phyloP scores from a whole-genome alignment of 2,329 filamentous ascomycete genomes.

The Colletotrichum noveboracense region DNA sequence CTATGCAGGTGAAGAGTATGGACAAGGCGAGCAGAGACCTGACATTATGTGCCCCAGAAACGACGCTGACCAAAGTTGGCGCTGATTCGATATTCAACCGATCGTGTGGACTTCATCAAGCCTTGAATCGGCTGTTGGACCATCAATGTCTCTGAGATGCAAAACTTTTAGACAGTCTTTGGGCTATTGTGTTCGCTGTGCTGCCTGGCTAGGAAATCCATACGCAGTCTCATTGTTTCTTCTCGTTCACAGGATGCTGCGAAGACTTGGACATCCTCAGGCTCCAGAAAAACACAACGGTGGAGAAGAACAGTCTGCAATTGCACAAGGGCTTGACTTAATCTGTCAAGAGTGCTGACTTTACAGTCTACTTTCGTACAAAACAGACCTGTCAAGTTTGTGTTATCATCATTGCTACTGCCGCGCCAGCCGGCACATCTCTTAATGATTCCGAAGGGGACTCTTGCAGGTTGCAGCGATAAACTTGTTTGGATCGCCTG shows the following conservation, averaged over 20 bases:
- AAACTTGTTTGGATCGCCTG: not conserved
- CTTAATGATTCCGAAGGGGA: not conserved
- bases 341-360: not conserved
- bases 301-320: not conserved
- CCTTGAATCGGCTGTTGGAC: not conserved
- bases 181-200: not conserved
- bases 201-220: not conserved
- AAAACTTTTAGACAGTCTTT: not conserved
- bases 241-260: not conserved
- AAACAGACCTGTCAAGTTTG: not conserved
- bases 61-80: not conserved
- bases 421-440: not conserved
- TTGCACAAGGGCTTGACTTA: rapidly evolving
- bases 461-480: not conserved
- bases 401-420: not conserved
- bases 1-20: not conserved
- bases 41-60: not conserved
- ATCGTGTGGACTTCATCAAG: not conserved
- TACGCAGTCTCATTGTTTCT: not conserved
- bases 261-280: not conserved
- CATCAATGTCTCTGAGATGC: not conserved
- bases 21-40: not conserved
- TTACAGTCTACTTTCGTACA: rapidly evolving
- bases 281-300: rapidly evolving
- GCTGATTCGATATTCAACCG: not conserved